Conservation (phyloP, 352 stramenopile genomes). For the Lagenidium giganteum region DNA sequence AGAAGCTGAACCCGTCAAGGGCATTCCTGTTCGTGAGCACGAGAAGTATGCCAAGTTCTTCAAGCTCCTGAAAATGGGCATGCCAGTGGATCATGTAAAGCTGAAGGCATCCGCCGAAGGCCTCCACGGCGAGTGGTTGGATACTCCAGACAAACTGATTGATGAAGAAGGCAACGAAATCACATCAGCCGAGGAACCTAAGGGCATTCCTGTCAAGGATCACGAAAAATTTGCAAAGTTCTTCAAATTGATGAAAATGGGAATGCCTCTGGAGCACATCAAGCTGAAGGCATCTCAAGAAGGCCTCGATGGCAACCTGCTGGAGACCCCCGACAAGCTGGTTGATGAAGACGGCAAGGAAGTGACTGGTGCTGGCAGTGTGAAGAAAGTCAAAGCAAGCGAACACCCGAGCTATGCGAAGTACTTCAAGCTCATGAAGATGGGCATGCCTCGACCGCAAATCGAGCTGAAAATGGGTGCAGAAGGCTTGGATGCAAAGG, state of each 20-base stretch:
- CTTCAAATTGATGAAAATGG: constrained; percentile 92
- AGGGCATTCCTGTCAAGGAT: constrained; percentile 37
- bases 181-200: constrained; percentile 12
- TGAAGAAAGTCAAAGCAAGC: constrained; percentile 31
- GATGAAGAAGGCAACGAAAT: constrained; percentile 52
- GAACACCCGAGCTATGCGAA: constrained; percentile 90
- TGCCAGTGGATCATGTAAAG: constrained; percentile 86
- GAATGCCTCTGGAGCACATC: constrained; percentile 80
- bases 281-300: constrained; percentile 85
- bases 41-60: constrained; percentile 93
- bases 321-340: constrained; percentile 59
- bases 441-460: constrained; percentile 90
- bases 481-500: constrained; percentile 85
- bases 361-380: constrained; percentile 16
- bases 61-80: constrained; percentile 89
- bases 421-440: constrained; percentile 96
- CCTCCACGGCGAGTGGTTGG: constrained; percentile 42
- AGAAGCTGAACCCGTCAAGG: constrained; percentile 15
- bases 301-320: constrained; percentile 43
- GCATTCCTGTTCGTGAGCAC: constrained; percentile 76
- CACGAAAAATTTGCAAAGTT: constrained; percentile 85
- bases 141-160: constrained; percentile 53
- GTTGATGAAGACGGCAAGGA: constrained; percentile 50
- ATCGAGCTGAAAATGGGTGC: constrained; percentile 90
- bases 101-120: constrained; percentile 70